Conservation (phyloP, 345 rosid genomes). For the Cardiospermum halicacabum region DNA sequence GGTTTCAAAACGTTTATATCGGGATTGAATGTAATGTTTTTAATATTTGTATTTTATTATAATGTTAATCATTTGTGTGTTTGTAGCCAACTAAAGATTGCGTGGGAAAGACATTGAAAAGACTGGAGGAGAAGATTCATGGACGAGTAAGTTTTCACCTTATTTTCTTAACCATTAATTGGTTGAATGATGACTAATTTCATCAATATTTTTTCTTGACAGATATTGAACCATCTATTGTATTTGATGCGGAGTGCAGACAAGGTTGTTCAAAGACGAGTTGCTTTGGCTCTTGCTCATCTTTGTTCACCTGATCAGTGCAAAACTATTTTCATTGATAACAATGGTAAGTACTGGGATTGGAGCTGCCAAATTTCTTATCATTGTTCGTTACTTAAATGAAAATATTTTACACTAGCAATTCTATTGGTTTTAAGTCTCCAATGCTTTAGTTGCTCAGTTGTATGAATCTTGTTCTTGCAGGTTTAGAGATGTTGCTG, state of each 20-base stretch:
- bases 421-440: background rate
- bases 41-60: background rate
- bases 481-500: slow-evolving; percentile 57
- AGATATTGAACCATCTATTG: slow-evolving; percentile 53
- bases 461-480: background rate
- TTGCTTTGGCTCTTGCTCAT: slow-evolving; percentile 69
- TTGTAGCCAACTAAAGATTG: slow-evolving; percentile 70
- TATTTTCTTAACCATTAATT: background rate
- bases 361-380: background rate
- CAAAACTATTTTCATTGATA: slow-evolving; percentile 52
- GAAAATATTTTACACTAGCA: background rate
- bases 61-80: background rate
- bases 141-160: slow-evolving; percentile 49
- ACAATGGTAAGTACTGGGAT: slow-evolving; percentile 37
- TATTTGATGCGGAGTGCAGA: slow-evolving; percentile 50
- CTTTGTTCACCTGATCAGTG: slow-evolving; percentile 58
- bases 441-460: slow-evolving; percentile 5
- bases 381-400: background rate
- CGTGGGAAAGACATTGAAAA: slow-evolving; percentile 60
- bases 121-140: slow-evolving; percentile 58
- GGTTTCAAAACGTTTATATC: background rate
- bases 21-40: no score
- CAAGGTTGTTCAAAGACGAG: slow-evolving; percentile 42
- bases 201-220: slow-evolving; percentile 10
- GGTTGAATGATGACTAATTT: slow-evolving; percentile 7